A percentile compares a stretch with the other conserved stretches of the same genome.
Evolutionary conservation across 805 yeast genomes (phyloP).

Genomic region (Kazachstania bromeliacearum): DNA sequence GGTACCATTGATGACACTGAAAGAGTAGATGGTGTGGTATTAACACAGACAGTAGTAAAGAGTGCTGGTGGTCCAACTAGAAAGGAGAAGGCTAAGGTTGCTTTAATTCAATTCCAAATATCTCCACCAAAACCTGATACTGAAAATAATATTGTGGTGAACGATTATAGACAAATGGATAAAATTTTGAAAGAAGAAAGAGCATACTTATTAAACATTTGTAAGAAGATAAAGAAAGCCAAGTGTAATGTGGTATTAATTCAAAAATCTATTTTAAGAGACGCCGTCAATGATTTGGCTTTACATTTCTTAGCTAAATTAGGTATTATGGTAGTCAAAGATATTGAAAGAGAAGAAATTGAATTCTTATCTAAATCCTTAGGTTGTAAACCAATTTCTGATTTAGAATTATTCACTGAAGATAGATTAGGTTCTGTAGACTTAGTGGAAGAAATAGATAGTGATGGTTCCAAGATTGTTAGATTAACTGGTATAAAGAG

Average conservation of each 20-base stretch:
- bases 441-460: slow-evolving; percentile 80
- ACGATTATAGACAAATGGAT: slow-evolving; percentile 98
- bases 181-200: slow-evolving; percentile 96
- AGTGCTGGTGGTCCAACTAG: slow-evolving; percentile 92
- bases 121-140: slow-evolving; percentile 96
- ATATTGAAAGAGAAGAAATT: slow-evolving; percentile 91
- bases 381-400: slow-evolving; percentile 95
- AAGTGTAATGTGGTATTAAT: slow-evolving; percentile 88
- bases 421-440: slow-evolving; percentile 90
- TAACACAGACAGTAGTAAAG: slow-evolving; percentile 84
- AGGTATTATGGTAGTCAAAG: slow-evolving; percentile 89
- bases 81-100: slow-evolving; percentile 88
- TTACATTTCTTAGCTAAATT: slow-evolving; percentile 89
- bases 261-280: slow-evolving; percentile 88
- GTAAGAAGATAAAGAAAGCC: slow-evolving; percentile 93
- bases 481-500: slow-evolving; percentile 72
- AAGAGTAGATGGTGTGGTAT: slow-evolving; percentile 83
- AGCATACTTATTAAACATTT: slow-evolving; percentile 85
- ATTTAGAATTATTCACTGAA: slow-evolving; percentile 85
- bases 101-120: slow-evolving; percentile 83
- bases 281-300: slow-evolving; percentile 90
- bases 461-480: slow-evolving; percentile 83
- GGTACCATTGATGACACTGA: slow-evolving; percentile 97
- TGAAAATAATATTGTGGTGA: slow-evolving; percentile 95
- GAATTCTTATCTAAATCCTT: slow-evolving; percentile 76